Evolutionary conservation across 371 early-diverging fungal species (phyloP).

Genomic region (Syncephalastrum contaminatum): DNA sequence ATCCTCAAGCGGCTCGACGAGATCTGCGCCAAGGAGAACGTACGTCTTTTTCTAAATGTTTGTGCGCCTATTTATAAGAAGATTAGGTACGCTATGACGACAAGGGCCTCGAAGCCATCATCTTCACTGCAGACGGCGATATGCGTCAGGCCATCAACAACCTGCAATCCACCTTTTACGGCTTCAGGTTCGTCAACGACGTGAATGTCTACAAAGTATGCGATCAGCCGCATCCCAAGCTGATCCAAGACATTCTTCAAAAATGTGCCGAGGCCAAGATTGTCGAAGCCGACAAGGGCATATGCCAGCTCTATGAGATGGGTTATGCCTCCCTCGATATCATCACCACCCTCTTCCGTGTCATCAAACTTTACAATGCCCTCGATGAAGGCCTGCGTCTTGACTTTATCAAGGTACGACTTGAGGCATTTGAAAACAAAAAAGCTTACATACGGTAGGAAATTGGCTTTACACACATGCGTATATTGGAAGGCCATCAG

Average conservation of each 20-base stretch:
- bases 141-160: constrained; percentile 99
- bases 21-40: constrained; percentile 83
- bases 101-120: constrained; percentile 90
- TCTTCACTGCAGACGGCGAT: constrained; percentile 98
- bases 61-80: neutral
- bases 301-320: constrained; percentile 71
- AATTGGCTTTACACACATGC: constrained; percentile 86
- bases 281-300: constrained; percentile 65
- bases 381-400: constrained; percentile 56
- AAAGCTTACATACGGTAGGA: constrained; percentile 46
- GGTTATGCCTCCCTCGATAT: constrained; percentile 93
- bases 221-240: constrained; percentile 92
- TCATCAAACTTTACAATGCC: constrained; percentile 64
- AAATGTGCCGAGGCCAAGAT: constrained; percentile 66
- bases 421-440: neutral
- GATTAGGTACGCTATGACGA: constrained; percentile 74
- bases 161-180: constrained; percentile 88
- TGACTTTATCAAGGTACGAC: constrained; percentile 74
- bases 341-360: constrained; percentile 87
- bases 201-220: constrained; percentile 96
- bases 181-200: constrained; percentile 79
- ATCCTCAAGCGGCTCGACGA: constrained; percentile 77
- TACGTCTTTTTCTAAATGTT: constrained; percentile 23
- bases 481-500: constrained; percentile 80
- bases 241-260: constrained; percentile 73